Percentiles rank a stretch among this genome's conserved stretches.
These are phyloP conservation scores for Colletotrichum abscissum DNA, from an alignment of 2,329 filamentous ascomycete genomes.

Conservation along the genomic window DNA sequence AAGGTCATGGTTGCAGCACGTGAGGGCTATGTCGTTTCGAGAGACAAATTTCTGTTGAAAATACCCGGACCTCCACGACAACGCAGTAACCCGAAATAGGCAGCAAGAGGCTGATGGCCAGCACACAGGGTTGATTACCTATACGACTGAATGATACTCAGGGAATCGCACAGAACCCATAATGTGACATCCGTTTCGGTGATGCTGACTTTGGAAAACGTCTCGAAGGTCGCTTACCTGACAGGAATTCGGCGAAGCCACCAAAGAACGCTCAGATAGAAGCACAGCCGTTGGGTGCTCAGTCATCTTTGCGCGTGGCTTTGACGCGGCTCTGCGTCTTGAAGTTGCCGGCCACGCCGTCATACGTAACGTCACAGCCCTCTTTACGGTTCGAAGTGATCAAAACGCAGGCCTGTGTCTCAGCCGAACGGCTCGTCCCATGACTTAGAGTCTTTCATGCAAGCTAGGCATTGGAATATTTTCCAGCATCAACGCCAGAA, in stretches of 20 bases:
- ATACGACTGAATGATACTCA: background rate
- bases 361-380: slow-evolving; percentile 19
- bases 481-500: background rate
- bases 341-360: background rate
- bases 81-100: background rate
- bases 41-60: background rate
- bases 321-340: background rate
- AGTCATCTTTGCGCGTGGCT: slow-evolving; percentile 2
- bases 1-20: background rate
- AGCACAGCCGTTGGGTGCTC: slow-evolving; percentile 26
- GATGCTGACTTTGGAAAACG: background rate
- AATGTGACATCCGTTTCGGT: background rate
- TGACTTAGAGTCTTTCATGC: background rate
- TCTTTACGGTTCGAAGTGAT: slow-evolving; percentile 15
- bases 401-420: slow-evolving; percentile 4
- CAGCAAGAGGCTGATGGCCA: background rate
- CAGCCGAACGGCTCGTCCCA: slow-evolving; percentile 27
- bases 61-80: background rate
- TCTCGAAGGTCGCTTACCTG: background rate
- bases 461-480: background rate
- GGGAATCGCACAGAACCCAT: background rate
- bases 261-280: background rate
- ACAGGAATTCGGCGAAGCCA: background rate
- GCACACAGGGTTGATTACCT: background rate
- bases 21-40: background rate